phyloP scores from a whole-genome alignment of 164 flowering plant species.

The Houttuynia cordata region DNA sequence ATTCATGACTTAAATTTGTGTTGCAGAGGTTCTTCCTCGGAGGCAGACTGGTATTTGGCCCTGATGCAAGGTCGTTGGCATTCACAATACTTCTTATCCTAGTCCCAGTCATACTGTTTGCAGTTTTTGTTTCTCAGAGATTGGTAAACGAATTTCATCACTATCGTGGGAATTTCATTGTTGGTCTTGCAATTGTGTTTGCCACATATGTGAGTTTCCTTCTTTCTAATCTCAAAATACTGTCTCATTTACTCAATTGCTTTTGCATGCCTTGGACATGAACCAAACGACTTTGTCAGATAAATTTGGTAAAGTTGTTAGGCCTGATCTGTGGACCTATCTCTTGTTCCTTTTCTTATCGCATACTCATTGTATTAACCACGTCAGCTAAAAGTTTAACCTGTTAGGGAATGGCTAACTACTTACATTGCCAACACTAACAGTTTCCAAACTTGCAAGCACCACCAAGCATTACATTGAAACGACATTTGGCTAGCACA shows the following conservation, averaged over 20 bases:
- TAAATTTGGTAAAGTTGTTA: not conserved
- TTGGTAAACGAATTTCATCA: constrained; percentile 30
- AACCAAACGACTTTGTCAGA: not conserved
- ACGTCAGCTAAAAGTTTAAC: not conserved
- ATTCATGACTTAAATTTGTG: not conserved
- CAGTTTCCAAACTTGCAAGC: too few relatives aligned
- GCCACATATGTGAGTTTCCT: constrained; percentile 40
- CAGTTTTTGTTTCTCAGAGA: constrained; percentile 30
- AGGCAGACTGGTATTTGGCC: constrained; percentile 75
- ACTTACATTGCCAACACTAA: too few relatives aligned
- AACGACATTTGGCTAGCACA: too few relatives aligned
- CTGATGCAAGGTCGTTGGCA: constrained; percentile 50
- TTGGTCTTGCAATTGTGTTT: constrained; percentile 27
- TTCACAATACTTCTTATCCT: constrained; percentile 41
- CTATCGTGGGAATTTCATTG: constrained; percentile 25
- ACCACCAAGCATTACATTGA: too few relatives aligned
- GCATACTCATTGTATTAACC: not conserved
- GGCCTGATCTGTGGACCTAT: not conserved
- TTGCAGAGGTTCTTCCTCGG: constrained; percentile 58
- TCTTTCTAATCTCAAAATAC: not conserved
- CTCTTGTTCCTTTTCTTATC: not conserved
- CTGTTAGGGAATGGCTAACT: not conserved
- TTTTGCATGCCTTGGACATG: not conserved
- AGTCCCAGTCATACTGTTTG: constrained; percentile 42
- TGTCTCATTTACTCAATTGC: not conserved